Evolutionary conservation across 2,329 filamentous ascomycete genomes (phyloP), one percentile per base, ranked within the genome.

Genomic region (Colletotrichum sp.): DNA sequence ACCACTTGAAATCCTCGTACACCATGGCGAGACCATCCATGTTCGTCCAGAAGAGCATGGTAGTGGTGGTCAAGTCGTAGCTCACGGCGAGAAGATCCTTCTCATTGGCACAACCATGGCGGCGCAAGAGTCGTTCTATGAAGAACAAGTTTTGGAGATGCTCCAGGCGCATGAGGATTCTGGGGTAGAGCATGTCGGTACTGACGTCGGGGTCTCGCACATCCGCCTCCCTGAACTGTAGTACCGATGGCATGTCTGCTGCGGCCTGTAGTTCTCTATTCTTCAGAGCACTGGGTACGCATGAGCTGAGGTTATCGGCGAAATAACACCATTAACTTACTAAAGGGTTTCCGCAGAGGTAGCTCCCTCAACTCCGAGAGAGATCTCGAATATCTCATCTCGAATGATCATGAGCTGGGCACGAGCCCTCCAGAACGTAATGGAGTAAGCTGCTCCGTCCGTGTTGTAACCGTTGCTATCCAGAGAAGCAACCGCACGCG

Each of bases 361-460:
- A 8, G 82, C 80, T 71, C 81, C 80, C 5, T 82, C 63, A 13
- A n/a, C 79, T 6, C 88, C 88, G 0, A 92, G 82, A 0, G 90
- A 90, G 26, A 92, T 85, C 77, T 92, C 89, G 6, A 93, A 84
- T 6, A 93, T 88, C 64, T 93, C 91, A 76, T 93, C 91, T 4
- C 89, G 85, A 9, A 93, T 85, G 1, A 85, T 80, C 4, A 88
- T 87, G 44, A 92, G 85, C 13, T 87, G 84, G 2, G 85, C 84
- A 60, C 88, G 87, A 0, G 89, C 86, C 30, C 90, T 84, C 0
- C 84, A 79, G 71, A 87, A 85, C 0, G 90, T 91, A 0, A 85
- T 83, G 1, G 87, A 80, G 24, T 87, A 83, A 0, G 91, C 78
- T 0, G 82, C 80, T 0, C 87, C 88, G 2, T 84, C 79, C 0